Percentiles rank a stretch among this genome's conserved stretches.
These are phyloP conservation scores for Trichoderma citrinoviride DNA, from an alignment of 2,329 filamentous ascomycete genomes.

Conservation along the genomic window DNA sequence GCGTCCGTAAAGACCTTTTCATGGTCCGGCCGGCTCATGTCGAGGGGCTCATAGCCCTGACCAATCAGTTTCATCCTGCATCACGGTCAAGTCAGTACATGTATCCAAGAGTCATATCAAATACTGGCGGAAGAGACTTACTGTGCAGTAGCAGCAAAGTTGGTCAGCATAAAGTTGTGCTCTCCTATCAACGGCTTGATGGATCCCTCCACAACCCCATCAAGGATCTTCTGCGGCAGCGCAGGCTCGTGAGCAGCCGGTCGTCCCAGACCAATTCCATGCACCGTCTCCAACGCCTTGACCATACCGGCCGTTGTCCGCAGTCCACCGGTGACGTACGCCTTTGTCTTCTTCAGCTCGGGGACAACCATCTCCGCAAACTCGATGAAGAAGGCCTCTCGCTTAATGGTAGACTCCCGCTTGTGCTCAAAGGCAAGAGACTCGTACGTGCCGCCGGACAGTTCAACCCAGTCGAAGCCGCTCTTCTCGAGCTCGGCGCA, in stretches of 20 bases:
- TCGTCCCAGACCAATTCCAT: constrained; percentile 57
- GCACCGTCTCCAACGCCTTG: constrained; percentile 53
- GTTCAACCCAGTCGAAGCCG: constrained; percentile 57
- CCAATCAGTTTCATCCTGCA: constrained; percentile 35
- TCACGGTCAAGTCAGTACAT: not conserved
- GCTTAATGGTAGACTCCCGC: constrained; percentile 52
- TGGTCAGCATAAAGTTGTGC: constrained; percentile 46
- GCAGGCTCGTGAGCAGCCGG: constrained; percentile 33
- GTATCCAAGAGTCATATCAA: not conserved
- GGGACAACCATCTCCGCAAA: constrained; percentile 55
- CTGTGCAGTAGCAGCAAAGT: constrained; percentile 34
- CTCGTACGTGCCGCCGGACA: constrained; percentile 61
- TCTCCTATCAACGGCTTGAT: constrained; percentile 48
- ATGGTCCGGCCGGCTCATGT: constrained; percentile 45
- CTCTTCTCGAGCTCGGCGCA: constrained; percentile 48
- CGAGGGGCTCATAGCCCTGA: constrained; percentile 54
- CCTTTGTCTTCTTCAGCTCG: constrained; percentile 48
- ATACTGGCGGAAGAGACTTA: constrained; percentile 23
- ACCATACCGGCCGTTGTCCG: constrained; percentile 56
- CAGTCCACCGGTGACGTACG: constrained; percentile 59
- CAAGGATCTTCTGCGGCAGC: constrained; percentile 29
- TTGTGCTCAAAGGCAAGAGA: constrained; percentile 49
- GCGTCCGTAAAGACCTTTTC: constrained; percentile 32
- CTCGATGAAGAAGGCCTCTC: constrained; percentile 60
- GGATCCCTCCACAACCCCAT: constrained; percentile 41